Base-by-base conservation (phyloP, 1,139 yeast genomes). In the Wickerhamomyces sp. region DNA sequence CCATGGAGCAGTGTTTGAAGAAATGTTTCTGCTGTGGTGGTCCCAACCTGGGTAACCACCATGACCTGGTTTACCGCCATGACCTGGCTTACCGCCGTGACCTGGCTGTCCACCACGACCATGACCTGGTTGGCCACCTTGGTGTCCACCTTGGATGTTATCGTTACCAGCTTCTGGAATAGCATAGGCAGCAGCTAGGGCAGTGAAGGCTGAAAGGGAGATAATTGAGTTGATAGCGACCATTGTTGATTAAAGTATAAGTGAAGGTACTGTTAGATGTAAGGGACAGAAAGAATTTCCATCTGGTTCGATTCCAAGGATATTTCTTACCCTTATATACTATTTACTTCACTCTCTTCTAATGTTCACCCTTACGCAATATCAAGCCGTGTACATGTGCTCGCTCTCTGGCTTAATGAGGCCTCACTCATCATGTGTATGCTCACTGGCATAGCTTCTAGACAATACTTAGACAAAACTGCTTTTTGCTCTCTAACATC, bases 181-280 rank as follows among this genome's bases (percentile, higher is more conserved):
- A 17, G 28, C 36, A 23, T 26, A 31, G 16, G 36, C 32, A 5
- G 36, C 28, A 9, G 36, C 14, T 5, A 33, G 6, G 16, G 32
- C 31, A 12, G 32, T 20, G n/a, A 33, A 12, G 18, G 31, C 23
- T 6, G 32, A 15, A 9, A 33, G 16, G 21, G 30, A 23, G 15
- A 33, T 10, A 12, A 28, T 13, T 11, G 20, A 29, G 24, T 29
- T 28, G 14, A 29, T 33, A 14, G 36, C 36, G 31, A 33, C 36
- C 36, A 33, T 33, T 23, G 23, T 31, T 16, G 16, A 16, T 16
- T 18, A 10, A 19, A 10, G n/a, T n/a, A n/a, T n/a, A n/a, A n/a
- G n/a, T n/a, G n/a, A n/a, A n/a, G n/a, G n/a, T n/a, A n/a, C n/a
- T n/a, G n/a, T n/a, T n/a, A n/a, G n/a, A n/a, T n/a, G n/a, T n/a